phyloP scores from a whole-genome alignment of 345 rosid species.

The Acer campestre region DNA sequence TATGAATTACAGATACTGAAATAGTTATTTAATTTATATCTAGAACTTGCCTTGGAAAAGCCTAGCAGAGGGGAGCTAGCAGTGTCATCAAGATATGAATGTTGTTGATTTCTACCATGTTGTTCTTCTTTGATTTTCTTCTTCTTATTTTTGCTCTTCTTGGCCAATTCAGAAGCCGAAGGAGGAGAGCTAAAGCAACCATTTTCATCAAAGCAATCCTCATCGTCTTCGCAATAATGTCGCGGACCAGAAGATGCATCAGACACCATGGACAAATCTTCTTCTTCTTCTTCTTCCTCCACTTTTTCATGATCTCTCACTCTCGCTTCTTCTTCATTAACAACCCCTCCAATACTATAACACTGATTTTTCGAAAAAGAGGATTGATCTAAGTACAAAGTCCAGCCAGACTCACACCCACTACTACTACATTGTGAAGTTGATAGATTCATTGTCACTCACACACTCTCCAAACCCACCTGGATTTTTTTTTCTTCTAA shows the following conservation, averaged over 20 bases:
- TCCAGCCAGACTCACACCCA: conserved; percentile 91
- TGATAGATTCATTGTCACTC: conserved; percentile 45
- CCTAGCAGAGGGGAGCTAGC: conserved; percentile 62
- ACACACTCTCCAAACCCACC: conserved; percentile 14
- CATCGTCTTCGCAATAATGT: conserved; percentile 40
- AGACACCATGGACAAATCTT: conserved; percentile 81
- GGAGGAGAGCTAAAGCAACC: conserved; percentile 22
- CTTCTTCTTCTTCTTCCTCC: conserved; percentile 52
- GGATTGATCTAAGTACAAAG: conserved; percentile 69
- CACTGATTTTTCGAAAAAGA: conserved; percentile 34
- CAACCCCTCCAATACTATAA: conserved; percentile 28
- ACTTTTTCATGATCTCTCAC: conserved; percentile 24
- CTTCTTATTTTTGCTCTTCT: conserved; percentile 37
- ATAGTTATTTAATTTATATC: not conserved
- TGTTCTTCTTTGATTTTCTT: conserved; percentile 35
- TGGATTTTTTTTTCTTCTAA: conserved; percentile 6
- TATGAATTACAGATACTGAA: not conserved
- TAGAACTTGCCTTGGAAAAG: conserved; percentile 47
- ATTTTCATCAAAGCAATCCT: conserved; percentile 41
- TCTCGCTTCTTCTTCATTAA: conserved; percentile 20
- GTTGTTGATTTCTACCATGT: conserved; percentile 32
- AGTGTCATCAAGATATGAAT: conserved; percentile 69
- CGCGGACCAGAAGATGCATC: conserved; percentile 92
- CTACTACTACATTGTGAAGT: conserved; percentile 59
- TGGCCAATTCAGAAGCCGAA: conserved; percentile 26